Base-by-base conservation (phyloP, 495 filamentous ascomycete species). In the Trichoderma parareesei region DNA sequence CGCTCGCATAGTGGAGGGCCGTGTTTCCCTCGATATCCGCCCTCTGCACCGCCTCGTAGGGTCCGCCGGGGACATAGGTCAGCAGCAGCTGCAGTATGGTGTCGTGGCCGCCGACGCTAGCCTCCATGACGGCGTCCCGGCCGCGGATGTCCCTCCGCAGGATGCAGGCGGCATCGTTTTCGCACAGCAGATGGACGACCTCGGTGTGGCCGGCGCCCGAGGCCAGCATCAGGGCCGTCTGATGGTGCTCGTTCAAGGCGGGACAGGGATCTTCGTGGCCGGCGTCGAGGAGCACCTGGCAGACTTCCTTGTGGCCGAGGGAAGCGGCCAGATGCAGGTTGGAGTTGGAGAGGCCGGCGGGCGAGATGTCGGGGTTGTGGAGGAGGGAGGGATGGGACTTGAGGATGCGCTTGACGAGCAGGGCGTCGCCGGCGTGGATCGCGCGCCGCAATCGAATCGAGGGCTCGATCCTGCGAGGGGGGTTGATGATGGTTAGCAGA, bases 301-400 rank as follows among this genome's bases (percentile, higher is more conserved):
- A 84, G 67, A 92, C 87, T 16, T 81, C 71, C 13, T 85, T 73
- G 68, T 86, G 81, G n/a, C 89, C 90, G 60, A 88, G 81, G 40
- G 81, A 78, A 37, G 87, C 86, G 38, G 90, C 87, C 9, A 94
- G 81, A 74, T 95, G 91, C 11, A 95, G 81, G 59, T 83, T 88
- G 14, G 90, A 92, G 74, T 92, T 92, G 68, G 81, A 80, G 63
- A 79, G 72, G 62, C 80, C 81, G 20, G 72, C 77, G 35, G 71
- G 70, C 7, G 78, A 77, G 70, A 81, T 79, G 73, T 92, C 88
- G 2, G 89, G 88, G 72, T 91, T 90, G 70, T 84, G 84, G n/a
- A 94, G 79, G 64, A 84, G 80, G 61, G 74, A 67, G 0, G 86
- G 88, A 69, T 92, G 83, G 69, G 86, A 87, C 64, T 80, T 80